Percentiles rank a stretch among this genome's conserved stretches.
Conservation (phyloP, 2,329 filamentous ascomycete species). For the Diaporthe caulivora region DNA sequence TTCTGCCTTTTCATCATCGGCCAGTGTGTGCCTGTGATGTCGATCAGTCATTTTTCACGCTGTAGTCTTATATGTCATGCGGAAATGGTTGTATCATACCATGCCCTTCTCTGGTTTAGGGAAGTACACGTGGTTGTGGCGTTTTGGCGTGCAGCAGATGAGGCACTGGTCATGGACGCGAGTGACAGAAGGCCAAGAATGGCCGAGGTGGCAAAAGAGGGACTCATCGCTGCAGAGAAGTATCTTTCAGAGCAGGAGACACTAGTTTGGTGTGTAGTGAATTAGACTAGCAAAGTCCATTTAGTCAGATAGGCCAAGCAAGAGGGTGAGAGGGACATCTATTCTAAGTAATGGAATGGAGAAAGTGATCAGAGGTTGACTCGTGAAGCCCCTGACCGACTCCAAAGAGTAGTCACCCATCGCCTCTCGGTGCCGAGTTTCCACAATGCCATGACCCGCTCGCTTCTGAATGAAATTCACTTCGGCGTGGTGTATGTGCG, state of each 20-base stretch:
- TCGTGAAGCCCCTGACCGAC: too few relatives aligned
- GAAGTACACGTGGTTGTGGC: neutral
- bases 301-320: neutral
- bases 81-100: neutral
- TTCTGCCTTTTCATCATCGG: constrained; percentile 43
- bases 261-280: neutral
- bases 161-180: neutral
- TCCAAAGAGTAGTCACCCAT: too few relatives aligned
- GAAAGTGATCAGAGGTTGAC: neutral
- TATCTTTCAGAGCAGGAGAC: neutral
- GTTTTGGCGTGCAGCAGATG: neutral
- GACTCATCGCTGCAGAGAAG: neutral
- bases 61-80: neutral
- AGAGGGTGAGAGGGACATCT: too few relatives aligned
- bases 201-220: neutral
- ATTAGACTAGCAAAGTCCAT: neutral
- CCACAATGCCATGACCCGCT: too few relatives aligned
- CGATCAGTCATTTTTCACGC: neutral
- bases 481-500: neutral
- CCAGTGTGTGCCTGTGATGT: constrained; percentile 8
- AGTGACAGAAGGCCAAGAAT: constrained; percentile 27
- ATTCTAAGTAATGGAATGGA: neutral
- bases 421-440: neutral
- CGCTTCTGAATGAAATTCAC: too few relatives aligned
- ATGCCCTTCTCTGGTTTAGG: constrained; percentile 26